A percentile compares a stretch with the other conserved stretches of the same genome.
phyloP scores from a whole-genome alignment of 139 green algal species.

The Closterium sp. region DNA sequence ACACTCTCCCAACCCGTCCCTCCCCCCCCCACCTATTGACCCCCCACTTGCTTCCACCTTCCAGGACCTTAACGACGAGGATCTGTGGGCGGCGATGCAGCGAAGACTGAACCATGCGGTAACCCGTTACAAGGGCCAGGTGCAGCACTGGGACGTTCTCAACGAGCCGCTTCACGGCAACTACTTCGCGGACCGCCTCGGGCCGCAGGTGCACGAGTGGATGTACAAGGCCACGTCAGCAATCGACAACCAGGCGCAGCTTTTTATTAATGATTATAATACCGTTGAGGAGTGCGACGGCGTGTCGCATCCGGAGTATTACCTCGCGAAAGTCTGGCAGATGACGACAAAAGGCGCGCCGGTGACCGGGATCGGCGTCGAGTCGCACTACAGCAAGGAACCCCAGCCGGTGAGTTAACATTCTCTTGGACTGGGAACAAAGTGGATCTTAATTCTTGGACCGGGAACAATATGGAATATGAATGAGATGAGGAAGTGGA shows the following conservation, averaged over 20 bases:
- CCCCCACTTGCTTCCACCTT: neutral
- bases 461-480: neutral
- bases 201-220: neutral
- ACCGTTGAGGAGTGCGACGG: slow-evolving; percentile 36
- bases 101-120: slow-evolving; percentile 22
- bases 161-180: slow-evolving; percentile 53
- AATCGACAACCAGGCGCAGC: slow-evolving; percentile 20
- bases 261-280: slow-evolving; percentile 52
- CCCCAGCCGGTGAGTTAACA: slow-evolving; percentile 11
- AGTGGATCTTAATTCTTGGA: no score
- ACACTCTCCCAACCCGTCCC: neutral
- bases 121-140: slow-evolving; percentile 23
- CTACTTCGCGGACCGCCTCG: slow-evolving; percentile 31
- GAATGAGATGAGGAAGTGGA: neutral
- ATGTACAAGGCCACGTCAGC: slow-evolving; percentile 18
- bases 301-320: slow-evolving; percentile 8
- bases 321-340: slow-evolving; percentile 4
- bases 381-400: slow-evolving; percentile 14
- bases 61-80: neutral
- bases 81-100: slow-evolving; percentile 35
- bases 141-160: slow-evolving; percentile 50
- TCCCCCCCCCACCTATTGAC: neutral
- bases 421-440: no score
- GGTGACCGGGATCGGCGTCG: slow-evolving; percentile 13
- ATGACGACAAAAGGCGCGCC: neutral